Evolutionary conservation across 2,329 filamentous ascomycete genomes (phyloP).

Genomic region (Penicillium paneum): DNA sequence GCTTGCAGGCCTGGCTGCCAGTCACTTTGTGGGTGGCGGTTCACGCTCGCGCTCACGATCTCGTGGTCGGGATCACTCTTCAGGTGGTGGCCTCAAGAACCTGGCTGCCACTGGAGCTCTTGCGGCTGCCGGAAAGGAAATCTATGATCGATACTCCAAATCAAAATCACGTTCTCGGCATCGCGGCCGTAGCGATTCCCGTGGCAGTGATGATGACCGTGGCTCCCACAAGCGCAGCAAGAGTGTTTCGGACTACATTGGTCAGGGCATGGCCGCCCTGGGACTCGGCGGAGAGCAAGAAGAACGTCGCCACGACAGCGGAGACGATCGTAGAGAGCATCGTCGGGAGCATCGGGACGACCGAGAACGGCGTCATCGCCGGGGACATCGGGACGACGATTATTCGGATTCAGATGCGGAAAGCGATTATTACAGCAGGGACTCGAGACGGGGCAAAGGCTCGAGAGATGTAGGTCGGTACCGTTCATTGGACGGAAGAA

Average conservation of each 20-base stretch:
- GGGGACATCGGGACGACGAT: constrained; percentile 25
- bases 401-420: constrained; percentile 44
- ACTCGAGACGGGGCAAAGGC: constrained; percentile 32
- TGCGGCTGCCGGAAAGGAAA: constrained; percentile 49
- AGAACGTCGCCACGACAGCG: constrained; percentile 22
- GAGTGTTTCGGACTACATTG: constrained; percentile 47
- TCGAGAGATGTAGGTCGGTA: constrained; percentile 47
- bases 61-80: constrained; percentile 50
- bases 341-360: constrained; percentile 17
- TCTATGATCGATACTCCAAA: constrained; percentile 37
- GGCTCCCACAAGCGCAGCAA: constrained; percentile 44
- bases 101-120: constrained; percentile 44
- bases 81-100: constrained; percentile 45
- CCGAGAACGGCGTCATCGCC: constrained; percentile 30
- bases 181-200: constrained; percentile 42
- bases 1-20: constrained; percentile 81
- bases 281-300: constrained; percentile 36
- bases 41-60: constrained; percentile 67
- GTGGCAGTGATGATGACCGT: constrained; percentile 48
- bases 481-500: constrained; percentile 26
- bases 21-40: constrained; percentile 79
- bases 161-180: constrained; percentile 41
- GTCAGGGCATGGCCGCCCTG: constrained; percentile 45
- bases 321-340: constrained; percentile 5
- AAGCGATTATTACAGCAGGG: constrained; percentile 32